Evolutionary conservation across 805 yeast species (phyloP).

Genomic region (Monosporozyma yasuniensis): DNA sequence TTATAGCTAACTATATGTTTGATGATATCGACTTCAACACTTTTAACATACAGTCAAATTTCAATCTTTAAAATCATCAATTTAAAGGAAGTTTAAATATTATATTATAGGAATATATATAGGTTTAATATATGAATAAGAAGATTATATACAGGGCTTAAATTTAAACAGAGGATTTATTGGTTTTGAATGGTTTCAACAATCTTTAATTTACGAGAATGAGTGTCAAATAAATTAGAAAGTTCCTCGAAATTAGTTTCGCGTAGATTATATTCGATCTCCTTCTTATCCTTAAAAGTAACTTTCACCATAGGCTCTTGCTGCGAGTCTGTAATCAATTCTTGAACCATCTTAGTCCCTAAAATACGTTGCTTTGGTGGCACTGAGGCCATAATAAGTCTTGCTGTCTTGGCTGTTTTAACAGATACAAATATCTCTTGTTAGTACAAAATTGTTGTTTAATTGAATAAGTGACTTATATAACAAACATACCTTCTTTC

Average conservation of each 20-base stretch:
- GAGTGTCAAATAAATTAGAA: slow-evolving; percentile 60
- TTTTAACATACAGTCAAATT: not conserved
- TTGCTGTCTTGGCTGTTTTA: slow-evolving; percentile 56
- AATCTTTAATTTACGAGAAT: slow-evolving; percentile 69
- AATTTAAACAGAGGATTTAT: not conserved
- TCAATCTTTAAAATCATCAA: not conserved
- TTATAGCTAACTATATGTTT: too few relatives aligned
- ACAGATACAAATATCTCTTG: not conserved
- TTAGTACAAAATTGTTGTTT: not conserved
- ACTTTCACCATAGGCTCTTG: slow-evolving; percentile 67
- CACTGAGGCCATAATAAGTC: slow-evolving; percentile 67
- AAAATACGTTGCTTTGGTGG: slow-evolving; percentile 64
- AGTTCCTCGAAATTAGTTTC: slow-evolving; percentile 46
- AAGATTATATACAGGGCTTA: not conserved
- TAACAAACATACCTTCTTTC: slow-evolving; percentile 42
- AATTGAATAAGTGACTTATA: not conserved
- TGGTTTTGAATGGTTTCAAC: slow-evolving; percentile 56
- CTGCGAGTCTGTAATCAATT: slow-evolving; percentile 43
- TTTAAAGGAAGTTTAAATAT: not conserved
- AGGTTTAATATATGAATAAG: not conserved
- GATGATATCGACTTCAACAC: not conserved
- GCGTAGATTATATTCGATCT: slow-evolving; percentile 54
- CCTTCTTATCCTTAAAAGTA: slow-evolving; percentile 70
- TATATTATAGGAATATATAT: not conserved
- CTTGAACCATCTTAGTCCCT: slow-evolving; percentile 51